Evolutionary conservation across 208 protist species (phyloP).

Genomic region (Trypanosoma platydactyli): DNA sequence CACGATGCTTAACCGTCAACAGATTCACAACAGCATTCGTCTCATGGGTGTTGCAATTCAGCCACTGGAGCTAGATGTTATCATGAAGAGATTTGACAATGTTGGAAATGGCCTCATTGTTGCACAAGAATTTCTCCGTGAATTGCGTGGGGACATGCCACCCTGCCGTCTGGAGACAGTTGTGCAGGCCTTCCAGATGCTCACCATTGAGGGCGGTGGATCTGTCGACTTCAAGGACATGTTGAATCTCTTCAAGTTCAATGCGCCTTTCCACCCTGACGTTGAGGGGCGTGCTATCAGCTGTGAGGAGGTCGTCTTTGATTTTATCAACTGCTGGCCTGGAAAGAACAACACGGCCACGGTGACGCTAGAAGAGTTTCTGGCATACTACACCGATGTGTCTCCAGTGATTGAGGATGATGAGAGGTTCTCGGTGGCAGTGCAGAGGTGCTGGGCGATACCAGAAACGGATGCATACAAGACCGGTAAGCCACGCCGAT

Average conservation of each 20-base stretch:
- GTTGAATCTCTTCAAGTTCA: slow-evolving; percentile 62
- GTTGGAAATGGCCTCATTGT: slow-evolving; percentile 69
- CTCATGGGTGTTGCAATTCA: slow-evolving; percentile 58
- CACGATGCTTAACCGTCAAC: slow-evolving; percentile 42
- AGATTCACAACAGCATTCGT: slow-evolving; percentile 40
- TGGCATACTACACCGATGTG: slow-evolving; percentile 92
- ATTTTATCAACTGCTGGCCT: slow-evolving; percentile 83
- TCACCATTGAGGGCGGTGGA: slow-evolving; percentile 76
- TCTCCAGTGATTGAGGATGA: slow-evolving; percentile 76
- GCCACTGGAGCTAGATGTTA: slow-evolving; percentile 67
- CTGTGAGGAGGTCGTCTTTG: slow-evolving; percentile 70
- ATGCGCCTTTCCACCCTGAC: slow-evolving; percentile 61
- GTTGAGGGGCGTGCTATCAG: slow-evolving; percentile 61
- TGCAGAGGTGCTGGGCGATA: slow-evolving; percentile 77
- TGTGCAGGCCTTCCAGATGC: slow-evolving; percentile 63
- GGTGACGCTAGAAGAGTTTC: slow-evolving; percentile 79
- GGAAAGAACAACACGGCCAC: slow-evolving; percentile 63
- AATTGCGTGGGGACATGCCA: slow-evolving; percentile 78
- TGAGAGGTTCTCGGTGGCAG: slow-evolving; percentile 71
- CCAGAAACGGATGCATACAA: slow-evolving; percentile 64
- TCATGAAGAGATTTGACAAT: slow-evolving; percentile 76
- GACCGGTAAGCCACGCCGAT: slow-evolving; percentile 40
- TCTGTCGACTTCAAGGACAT: slow-evolving; percentile 79
- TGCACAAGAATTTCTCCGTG: slow-evolving; percentile 74
- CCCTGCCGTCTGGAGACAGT: slow-evolving; percentile 56